These are phyloP conservation scores for Harrya chromipes DNA, from an alignment of 768 basidiomycete genomes.

Conservation along the genomic window DNA sequence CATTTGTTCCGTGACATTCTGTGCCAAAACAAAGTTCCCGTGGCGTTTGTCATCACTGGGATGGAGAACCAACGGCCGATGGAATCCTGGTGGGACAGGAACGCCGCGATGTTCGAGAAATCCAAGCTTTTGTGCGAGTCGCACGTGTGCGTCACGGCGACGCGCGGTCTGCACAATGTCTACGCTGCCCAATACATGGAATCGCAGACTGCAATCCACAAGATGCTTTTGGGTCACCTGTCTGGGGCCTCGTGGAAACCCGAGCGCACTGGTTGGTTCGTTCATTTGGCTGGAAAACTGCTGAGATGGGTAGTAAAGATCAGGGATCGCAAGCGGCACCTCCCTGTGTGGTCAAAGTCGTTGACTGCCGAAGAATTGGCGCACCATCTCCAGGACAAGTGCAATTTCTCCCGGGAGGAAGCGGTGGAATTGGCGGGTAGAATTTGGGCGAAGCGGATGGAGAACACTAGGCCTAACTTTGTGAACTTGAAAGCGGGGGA, in stretches of 20 bases:
- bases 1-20: conserved; percentile 28
- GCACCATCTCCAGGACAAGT: conserved; percentile 13
- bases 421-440: conserved; percentile 14
- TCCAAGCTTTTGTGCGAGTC: conserved; percentile 20
- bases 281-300: conserved; percentile 18
- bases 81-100: conserved; percentile 34
- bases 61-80: conserved; percentile 32
- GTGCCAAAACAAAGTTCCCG: conserved; percentile 30
- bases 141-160: conserved; percentile 41
- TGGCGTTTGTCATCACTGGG: conserved; percentile 32
- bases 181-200: conserved; percentile 29
- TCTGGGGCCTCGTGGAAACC: conserved; percentile 19
- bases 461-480: neutral
- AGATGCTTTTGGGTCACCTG: conserved; percentile 18
- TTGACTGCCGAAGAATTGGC: conserved; percentile 17
- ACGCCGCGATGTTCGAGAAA: conserved; percentile 26
- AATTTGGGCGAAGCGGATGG: conserved; percentile 18
- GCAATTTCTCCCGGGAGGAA: conserved; percentile 10
- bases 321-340: conserved; percentile 3
- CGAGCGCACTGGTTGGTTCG: conserved; percentile 20
- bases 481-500: conserved; percentile 12
- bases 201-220: conserved; percentile 28
- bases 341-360: neutral
- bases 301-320: conserved; percentile 16
- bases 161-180: conserved; percentile 15